Evolutionary conservation across 2,329 filamentous ascomycete species (phyloP).

Genomic region (Ceratocystis ficicola): DNA sequence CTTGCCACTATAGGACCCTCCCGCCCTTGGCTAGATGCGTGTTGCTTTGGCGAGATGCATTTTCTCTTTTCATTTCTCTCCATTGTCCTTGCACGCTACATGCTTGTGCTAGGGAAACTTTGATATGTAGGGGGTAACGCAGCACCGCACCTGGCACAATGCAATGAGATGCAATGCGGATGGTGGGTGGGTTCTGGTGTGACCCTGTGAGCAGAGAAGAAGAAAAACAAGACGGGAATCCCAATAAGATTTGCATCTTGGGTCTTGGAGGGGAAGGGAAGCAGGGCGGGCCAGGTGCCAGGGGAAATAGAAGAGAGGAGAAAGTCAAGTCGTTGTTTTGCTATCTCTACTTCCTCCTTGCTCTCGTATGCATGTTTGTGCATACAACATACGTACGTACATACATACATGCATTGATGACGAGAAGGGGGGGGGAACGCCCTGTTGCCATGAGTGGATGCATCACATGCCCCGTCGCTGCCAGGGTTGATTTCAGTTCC

Average conservation of each 20-base stretch:
- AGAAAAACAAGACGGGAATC: neutral
- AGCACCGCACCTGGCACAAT: neutral
- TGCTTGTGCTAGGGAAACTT: neutral
- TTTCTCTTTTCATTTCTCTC: neutral
- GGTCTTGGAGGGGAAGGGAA: neutral
- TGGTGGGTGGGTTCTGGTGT: neutral
- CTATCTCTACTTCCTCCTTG: neutral
- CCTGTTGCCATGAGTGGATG: neutral
- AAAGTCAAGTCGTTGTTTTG: neutral
- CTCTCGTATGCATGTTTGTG: neutral
- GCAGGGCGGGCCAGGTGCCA: neutral
- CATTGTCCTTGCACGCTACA: neutral
- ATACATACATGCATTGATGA: neutral
- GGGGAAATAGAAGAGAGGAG: conserved; percentile 7
- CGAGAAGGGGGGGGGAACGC: neutral
- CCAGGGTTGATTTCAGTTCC: conserved; percentile 7
- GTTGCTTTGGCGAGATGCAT: neutral
- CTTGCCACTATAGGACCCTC: neutral
- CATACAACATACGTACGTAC: too few species aligned
- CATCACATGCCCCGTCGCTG: neutral
- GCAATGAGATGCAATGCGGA: neutral
- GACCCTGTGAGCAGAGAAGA: neutral
- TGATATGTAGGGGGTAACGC: neutral
- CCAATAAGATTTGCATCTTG: conserved; percentile 9
- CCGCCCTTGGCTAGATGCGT: neutral